Percentiles rank a stretch among this genome's conserved stretches.
phyloP scores from a whole-genome alignment of 1,284 basidiomycete species.

The Melampsora larici-populina region DNA sequence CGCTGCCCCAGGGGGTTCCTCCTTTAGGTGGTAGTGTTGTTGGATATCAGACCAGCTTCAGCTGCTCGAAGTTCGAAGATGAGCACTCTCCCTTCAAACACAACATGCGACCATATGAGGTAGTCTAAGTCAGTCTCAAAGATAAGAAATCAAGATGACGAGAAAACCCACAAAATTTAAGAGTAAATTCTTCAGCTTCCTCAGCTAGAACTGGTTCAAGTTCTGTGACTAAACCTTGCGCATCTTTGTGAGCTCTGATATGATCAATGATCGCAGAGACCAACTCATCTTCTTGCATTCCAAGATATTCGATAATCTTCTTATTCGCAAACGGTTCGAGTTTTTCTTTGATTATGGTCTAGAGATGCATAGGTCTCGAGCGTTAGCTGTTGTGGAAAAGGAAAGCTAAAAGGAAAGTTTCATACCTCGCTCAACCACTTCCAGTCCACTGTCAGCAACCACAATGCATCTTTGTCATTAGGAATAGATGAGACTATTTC shows the following conservation, averaged over 20 bases:
- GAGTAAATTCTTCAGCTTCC: constrained; percentile 33
- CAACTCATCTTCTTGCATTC: constrained; percentile 51
- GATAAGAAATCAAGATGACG: background rate
- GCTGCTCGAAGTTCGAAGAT: constrained; percentile 38
- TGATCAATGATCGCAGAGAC: constrained; percentile 50
- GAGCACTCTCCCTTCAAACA: constrained; percentile 33
- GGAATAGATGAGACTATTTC: constrained; percentile 49
- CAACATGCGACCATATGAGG: background rate
- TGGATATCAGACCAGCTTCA: constrained; percentile 39
- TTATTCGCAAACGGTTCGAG: constrained; percentile 49
- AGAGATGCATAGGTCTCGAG: constrained; percentile 9
- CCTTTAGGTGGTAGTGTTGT: background rate
- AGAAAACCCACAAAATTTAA: constrained; percentile 35
- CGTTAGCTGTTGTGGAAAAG: too few species aligned
- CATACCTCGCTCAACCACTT: constrained; percentile 49
- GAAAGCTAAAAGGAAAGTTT: background rate
- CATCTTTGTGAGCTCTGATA: constrained; percentile 48
- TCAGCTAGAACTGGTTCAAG: constrained; percentile 49
- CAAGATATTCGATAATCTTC: constrained; percentile 51
- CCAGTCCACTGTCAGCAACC: constrained; percentile 49
- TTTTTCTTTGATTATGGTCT: constrained; percentile 49
- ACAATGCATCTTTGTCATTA: constrained; percentile 47
- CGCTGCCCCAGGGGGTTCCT: background rate
- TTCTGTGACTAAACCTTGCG: constrained; percentile 51
- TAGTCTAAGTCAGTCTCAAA: background rate